Conservation (phyloP, 768 basidiomycete species). For the Termitomyces eurrhizus region DNA sequence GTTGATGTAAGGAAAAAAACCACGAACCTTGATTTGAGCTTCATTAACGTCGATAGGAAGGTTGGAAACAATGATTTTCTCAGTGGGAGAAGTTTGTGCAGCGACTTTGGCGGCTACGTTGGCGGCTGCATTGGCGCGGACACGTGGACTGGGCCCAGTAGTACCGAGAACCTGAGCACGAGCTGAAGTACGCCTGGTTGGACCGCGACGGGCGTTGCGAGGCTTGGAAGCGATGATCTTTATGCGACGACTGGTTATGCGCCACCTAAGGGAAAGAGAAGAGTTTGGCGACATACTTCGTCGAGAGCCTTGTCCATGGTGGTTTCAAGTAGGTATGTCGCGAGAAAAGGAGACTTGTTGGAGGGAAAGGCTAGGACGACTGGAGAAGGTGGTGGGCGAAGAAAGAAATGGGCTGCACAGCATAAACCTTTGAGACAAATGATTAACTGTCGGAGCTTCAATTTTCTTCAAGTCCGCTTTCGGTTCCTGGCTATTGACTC, state of each 20-base stretch:
- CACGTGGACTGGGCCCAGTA: conserved; percentile 39
- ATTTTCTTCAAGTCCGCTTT: conserved; percentile 26
- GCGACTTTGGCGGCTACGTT: conserved; percentile 31
- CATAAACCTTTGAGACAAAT: conserved; percentile 19
- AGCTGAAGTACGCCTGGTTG: conserved; percentile 39
- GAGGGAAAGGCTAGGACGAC: conserved; percentile 28
- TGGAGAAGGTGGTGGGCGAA: conserved; percentile 18
- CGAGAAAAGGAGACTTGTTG: conserved; percentile 17
- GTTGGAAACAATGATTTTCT: conserved; percentile 96
- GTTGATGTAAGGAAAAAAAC: not conserved
- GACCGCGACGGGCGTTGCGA: conserved; percentile 43
- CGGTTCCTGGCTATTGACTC: conserved; percentile 13
- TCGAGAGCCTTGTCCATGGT: conserved; percentile 84
- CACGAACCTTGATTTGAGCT: conserved; percentile 81
- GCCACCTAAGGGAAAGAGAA: conserved; percentile 18
- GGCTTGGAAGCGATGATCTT: conserved; percentile 70
- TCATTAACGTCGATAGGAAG: conserved; percentile 93
- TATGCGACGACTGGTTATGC: conserved; percentile 17
- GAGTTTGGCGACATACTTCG: conserved; percentile 47
- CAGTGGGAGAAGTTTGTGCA: conserved; percentile 46
- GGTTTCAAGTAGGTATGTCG: conserved; percentile 8
- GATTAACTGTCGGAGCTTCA: conserved; percentile 37
- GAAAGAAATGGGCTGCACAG: conserved; percentile 10
- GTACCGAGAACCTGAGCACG: conserved; percentile 63
- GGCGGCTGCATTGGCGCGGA: conserved; percentile 47